These are phyloP conservation scores for Chlamydomonas incerta DNA, from an alignment of 139 green algal species.

Conservation along the genomic window DNA sequence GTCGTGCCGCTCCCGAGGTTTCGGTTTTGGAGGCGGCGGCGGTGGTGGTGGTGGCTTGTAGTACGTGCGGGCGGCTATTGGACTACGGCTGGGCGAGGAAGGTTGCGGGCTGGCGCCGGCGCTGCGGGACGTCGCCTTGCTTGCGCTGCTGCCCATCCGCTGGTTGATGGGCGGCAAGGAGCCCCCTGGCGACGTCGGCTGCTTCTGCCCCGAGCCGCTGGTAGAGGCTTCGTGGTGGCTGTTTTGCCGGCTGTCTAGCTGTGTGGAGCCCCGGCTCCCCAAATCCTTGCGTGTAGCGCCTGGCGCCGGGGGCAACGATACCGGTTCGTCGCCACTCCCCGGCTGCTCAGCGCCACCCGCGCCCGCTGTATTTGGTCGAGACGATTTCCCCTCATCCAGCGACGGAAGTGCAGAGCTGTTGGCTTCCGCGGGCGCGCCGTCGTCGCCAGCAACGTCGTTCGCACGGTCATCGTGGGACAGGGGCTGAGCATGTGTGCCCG, in stretches of 20 bases:
- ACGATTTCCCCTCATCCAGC: too few relatives aligned
- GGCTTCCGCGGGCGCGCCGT: too few relatives aligned
- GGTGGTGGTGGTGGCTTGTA: slow-evolving; percentile 14
- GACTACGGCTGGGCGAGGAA: background rate
- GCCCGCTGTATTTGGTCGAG: too few relatives aligned
- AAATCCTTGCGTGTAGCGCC: too few relatives aligned
- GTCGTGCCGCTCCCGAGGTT: slow-evolving; percentile 21
- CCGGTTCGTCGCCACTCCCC: too few relatives aligned
- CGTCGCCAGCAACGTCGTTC: too few relatives aligned
- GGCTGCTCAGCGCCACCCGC: too few relatives aligned
- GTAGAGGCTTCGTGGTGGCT: slow-evolving; percentile 23
- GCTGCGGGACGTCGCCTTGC: background rate
- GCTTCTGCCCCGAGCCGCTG: background rate
- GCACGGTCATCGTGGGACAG: too few relatives aligned
- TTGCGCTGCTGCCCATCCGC: background rate
- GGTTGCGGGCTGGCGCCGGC: background rate
- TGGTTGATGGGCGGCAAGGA: slow-evolving; percentile 21
- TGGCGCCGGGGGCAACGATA: too few relatives aligned
- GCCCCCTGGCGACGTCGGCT: background rate
- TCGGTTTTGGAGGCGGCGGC: slow-evolving; percentile 5
- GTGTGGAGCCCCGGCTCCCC: too few relatives aligned
- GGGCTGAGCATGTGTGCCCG: too few relatives aligned
- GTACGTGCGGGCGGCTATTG: background rate
- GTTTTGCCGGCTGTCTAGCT: background rate
- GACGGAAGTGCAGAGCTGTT: too few relatives aligned